These are phyloP conservation scores for Wallacemonas sp. DNA, from an alignment of 208 protist genomes.

Conservation along the genomic window DNA sequence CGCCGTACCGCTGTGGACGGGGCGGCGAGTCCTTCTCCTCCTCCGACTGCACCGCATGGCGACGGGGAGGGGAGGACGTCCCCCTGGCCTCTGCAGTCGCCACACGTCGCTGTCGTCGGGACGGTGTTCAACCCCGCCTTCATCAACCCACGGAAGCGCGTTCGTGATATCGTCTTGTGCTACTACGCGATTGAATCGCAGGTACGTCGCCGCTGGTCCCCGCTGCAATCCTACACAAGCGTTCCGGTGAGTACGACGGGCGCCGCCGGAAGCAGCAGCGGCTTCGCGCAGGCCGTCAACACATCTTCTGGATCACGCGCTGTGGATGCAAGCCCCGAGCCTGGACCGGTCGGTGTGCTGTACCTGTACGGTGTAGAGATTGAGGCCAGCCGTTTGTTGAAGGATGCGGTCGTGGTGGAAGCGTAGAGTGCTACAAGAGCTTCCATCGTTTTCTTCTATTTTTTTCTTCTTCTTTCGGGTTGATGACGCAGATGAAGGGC, in stretches of 20 bases:
- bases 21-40: neutral
- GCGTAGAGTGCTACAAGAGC: neutral
- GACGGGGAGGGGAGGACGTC: neutral
- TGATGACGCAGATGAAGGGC: too few relatives aligned
- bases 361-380: constrained; percentile 12
- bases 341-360: constrained; percentile 5
- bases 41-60: neutral
- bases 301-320: too few relatives aligned
- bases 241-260: too few relatives aligned
- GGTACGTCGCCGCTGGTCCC: neutral
- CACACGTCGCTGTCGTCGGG: neutral
- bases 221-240: constrained; percentile 8
- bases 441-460: neutral
- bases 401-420: constrained; percentile 12
- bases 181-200: neutral
- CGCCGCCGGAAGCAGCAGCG: too few relatives aligned
- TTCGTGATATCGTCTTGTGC: constrained; percentile 4
- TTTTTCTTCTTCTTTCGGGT: constrained; percentile 1
- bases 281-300: too few relatives aligned
- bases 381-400: neutral
- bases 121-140: constrained; percentile 9
- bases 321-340: too few relatives aligned
- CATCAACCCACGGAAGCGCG: neutral
- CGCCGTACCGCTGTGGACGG: neutral
- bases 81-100: neutral